Base-by-base conservation (phyloP, 2,329 filamentous ascomycete species). In the Pyrenochaeta sp. region DNA sequence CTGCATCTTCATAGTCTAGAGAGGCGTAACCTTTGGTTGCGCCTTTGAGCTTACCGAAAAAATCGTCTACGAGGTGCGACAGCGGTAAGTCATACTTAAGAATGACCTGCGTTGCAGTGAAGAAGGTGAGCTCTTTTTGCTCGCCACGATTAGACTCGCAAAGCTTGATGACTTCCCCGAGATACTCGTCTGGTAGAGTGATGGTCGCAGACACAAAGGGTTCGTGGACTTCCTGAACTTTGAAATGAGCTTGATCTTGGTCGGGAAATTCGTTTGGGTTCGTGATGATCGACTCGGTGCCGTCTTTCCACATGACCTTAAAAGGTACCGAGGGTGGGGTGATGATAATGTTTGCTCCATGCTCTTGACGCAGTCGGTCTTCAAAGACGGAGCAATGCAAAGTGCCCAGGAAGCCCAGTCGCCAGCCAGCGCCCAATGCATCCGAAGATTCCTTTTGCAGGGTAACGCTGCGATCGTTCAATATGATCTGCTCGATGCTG, bases 371-470 rank as follows among this genome's bases (percentile, higher is more conserved):
- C 52, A 99, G 81, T 0, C 95, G 91, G 77, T 99, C 95, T 78
- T 99, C 93, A 69, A 99, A 99, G 4, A 99, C 95, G n/a, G 93
- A 98, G 80, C 95, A 98, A 77, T 99, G 95, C 47, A 99, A 82
- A 12, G 93, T 98, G n/a, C 95, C 95, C 3, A 99, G 80, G 73
- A 99, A 99, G 0, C 95, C 95, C 10, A 99, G 81, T 45, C 95
- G 89, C 90, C 95, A 99, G 2, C 95, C 95, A 1, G 94, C 91
- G 0, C 95, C 95, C 0, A 99, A 83, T 0, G 95, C 95, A 72
- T 98, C 93, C 0, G 93, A 97, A 27, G 91, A 92, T 74, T 98
- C 95, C 75, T 98, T 98, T 68, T 93, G 91, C 46, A 98, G 82
- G 2, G 93, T 97, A 32, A 99, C 92, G 74, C 93, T 97, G 58